Evolutionary conservation across 192 early-diverging fungal species (phyloP).

Genomic region (Lunasporangiospora selenospora): DNA sequence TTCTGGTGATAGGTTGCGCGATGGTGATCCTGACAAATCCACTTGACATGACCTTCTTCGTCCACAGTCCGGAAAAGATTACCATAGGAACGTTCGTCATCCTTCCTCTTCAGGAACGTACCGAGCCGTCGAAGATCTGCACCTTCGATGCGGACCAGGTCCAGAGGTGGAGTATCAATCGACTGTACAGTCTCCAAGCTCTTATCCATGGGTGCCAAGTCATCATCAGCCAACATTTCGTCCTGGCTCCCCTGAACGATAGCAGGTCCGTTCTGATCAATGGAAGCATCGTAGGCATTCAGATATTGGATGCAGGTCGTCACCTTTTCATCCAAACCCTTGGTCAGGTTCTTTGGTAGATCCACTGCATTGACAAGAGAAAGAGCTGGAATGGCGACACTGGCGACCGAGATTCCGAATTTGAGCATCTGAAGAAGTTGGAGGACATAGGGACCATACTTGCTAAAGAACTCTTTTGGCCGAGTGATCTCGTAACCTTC

Average conservation of each 20-base stretch:
- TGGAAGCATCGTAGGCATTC: constrained; percentile 4
- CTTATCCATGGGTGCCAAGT: no score
- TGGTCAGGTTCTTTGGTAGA: constrained; percentile 10
- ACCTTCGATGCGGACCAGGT: constrained; percentile 27
- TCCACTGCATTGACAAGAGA: constrained; percentile 13
- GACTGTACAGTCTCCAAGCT: no score
- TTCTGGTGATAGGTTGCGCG: constrained; percentile 27
- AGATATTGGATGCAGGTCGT: constrained; percentile 13
- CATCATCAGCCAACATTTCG: no score
- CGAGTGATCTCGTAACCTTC: constrained; percentile 42
- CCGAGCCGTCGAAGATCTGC: constrained; percentile 26
- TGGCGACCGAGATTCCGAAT: constrained; percentile 13
- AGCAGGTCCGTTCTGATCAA: constrained; percentile 11
- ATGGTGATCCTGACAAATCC: constrained; percentile 45
- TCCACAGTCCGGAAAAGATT: constrained; percentile 41
- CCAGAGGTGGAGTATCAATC: no score
- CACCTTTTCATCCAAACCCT: constrained; percentile 13
- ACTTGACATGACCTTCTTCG: constrained; percentile 29
- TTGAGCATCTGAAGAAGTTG: constrained; percentile 21
- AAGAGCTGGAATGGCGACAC: constrained; percentile 17
- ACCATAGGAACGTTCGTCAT: constrained; percentile 28
- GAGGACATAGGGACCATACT: constrained; percentile 26
- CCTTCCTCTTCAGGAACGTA: constrained; percentile 24
- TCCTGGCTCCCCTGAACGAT: no score
- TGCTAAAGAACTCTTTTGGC: constrained; percentile 35